Percentiles rank a stretch among this genome's conserved stretches.
phyloP scores from a whole-genome alignment of 2,329 filamentous ascomycete species.

The Aspergillus fumigatus region DNA sequence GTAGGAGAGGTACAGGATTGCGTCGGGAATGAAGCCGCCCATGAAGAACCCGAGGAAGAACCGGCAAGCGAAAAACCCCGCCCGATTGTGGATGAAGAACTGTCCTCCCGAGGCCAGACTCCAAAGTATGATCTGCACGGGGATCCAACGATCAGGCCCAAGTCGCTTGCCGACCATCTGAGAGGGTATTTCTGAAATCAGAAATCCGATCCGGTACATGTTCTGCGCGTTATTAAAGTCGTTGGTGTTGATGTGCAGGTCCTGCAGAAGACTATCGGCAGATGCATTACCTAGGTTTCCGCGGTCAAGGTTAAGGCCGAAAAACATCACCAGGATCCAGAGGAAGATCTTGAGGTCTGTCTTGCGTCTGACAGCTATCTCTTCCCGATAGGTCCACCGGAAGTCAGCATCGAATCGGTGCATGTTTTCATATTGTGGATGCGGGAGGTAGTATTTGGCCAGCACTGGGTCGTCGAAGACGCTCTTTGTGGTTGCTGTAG shows the following conservation, averaged over 20 bases:
- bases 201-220: constrained; percentile 25
- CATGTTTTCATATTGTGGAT: constrained; percentile 34
- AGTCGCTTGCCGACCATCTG: constrained; percentile 28
- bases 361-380: constrained; percentile 20
- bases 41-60: constrained; percentile 45
- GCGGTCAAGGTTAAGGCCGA: constrained; percentile 24
- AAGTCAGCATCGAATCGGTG: constrained; percentile 29
- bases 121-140: constrained; percentile 27
- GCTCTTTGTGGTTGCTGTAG: constrained; percentile 7
- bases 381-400: constrained; percentile 27
- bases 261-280: constrained; percentile 23
- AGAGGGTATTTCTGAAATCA: constrained; percentile 29
- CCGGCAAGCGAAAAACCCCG: constrained; percentile 41
- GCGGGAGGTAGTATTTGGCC: constrained; percentile 29
- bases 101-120: constrained; percentile 22
- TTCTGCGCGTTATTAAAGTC: constrained; percentile 29
- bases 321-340: constrained; percentile 47
- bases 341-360: constrained; percentile 32
- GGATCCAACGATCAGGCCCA: constrained; percentile 27
- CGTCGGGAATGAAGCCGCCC: constrained; percentile 50
- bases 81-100: constrained; percentile 23
- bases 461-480: constrained; percentile 44
- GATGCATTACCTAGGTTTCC: constrained; percentile 23
- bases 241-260: constrained; percentile 27
- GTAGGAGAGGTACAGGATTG: constrained; percentile 34